Evolutionary conservation across 2,329 filamentous ascomycete species (phyloP), one percentile per base, ranked within the genome.

Genomic region (Myriosclerotinia curreyana): DNA sequence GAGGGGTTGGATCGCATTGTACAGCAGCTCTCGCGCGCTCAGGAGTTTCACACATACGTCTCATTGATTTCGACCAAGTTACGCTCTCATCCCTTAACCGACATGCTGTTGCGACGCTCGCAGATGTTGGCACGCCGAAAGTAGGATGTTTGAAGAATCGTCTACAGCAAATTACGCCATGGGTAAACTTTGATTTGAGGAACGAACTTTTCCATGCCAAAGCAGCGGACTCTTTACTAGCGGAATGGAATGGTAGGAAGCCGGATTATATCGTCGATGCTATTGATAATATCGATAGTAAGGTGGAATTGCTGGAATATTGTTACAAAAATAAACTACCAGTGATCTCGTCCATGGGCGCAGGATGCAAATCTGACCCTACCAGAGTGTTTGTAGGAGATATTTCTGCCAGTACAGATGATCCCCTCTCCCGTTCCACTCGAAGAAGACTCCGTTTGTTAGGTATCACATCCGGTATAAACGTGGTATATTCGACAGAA

Each of bases 31-130:
- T 99, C 38, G 89, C 92, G 6, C 88, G 95, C 38, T 96, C 93
- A 0, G 95, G 95, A 40, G 92, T 96, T 51, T 88, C 89, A n/a
- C 88, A 87, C 71, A 82, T 99, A 62, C 88, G 95, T 0, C 83
- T 99, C 46, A 86, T 99, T 70, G 95, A 99, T 76, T 99, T 99
- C 75, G 95, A 99, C 75, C 95, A 99, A 81, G 94, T 99, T 42
- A 96, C 93, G 0, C 81, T 99, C 52, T 96, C 91, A 68, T 96
- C 92, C 3, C 80, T 99, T 62, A 99, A 99, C 76, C 83, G 95
- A n/a, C 95, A 99, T 77, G 92, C 95, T 11, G 89, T 99, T 1
- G 95, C 95, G 6, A 98, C 94, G 0, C 81, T 98, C 8, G 91
- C 92, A 20, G 95, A 99, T 73, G 95, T 99, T 1, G 95, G 95